These are phyloP conservation scores for Salix koriyanagi DNA, from an alignment of 345 rosid species.

Conservation along the genomic window DNA sequence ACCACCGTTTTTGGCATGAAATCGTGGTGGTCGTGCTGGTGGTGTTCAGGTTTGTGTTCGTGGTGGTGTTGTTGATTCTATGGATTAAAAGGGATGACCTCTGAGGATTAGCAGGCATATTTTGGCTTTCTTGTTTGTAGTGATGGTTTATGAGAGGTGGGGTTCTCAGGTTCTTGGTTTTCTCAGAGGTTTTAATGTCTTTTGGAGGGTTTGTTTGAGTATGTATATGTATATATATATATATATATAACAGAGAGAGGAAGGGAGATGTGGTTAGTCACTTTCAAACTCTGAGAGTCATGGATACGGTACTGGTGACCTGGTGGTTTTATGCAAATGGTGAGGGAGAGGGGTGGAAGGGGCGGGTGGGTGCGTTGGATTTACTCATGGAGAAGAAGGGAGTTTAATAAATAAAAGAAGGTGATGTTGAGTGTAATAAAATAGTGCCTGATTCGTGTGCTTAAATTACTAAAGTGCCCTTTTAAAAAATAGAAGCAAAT, in stretches of 20 bases:
- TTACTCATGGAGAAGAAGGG: neutral
- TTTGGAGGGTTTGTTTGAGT: neutral
- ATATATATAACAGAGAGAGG: neutral
- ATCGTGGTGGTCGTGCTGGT: neutral
- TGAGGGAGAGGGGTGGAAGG: neutral
- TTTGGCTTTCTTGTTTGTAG: too few species aligned
- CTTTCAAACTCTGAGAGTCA: neutral
- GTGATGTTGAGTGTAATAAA: constrained; percentile 8
- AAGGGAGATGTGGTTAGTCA: constrained; percentile 13
- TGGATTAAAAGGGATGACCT: constrained; percentile 31
- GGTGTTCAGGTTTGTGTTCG: neutral
- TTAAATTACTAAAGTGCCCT: constrained; percentile 6
- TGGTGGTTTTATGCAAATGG: neutral
- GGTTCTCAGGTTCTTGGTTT: neutral
- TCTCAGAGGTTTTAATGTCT: neutral
- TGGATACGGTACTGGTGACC: neutral
- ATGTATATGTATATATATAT: too few species aligned
- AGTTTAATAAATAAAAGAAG: neutral
- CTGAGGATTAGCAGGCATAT: constrained; percentile 27
- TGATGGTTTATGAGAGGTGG: neutral
- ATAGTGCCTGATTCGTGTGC: neutral
- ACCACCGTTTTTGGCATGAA: constrained; percentile 24
- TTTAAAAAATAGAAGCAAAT: neutral
- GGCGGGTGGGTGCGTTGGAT: constrained; percentile 6
- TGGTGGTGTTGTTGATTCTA: constrained; percentile 20